A percentile compares a stretch with the other conserved stretches of the same genome.
phyloP scores from a whole-genome alignment of 495 filamentous ascomycete genomes.

The Lindgomyces ingoldianus region DNA sequence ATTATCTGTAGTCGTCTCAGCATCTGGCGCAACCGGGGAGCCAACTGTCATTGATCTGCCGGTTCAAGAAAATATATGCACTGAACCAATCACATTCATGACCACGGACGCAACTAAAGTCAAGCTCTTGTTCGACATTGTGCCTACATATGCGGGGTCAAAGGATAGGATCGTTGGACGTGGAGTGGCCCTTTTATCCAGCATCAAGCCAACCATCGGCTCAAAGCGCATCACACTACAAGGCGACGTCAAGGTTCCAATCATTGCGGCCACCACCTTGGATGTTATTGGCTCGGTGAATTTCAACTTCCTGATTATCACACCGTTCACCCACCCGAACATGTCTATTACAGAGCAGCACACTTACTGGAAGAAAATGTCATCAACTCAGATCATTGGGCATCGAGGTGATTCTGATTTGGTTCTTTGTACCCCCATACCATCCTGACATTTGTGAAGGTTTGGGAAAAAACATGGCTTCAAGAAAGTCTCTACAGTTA shows the following conservation, averaged over 20 bases:
- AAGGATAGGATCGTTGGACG: constrained; percentile 87
- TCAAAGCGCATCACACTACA: constrained; percentile 81
- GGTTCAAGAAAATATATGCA: constrained; percentile 88
- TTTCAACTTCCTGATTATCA: constrained; percentile 95
- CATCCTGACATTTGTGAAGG: constrained; percentile 38
- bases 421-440: background rate
- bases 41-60: constrained; percentile 88
- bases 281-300: constrained; percentile 93
- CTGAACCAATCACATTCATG: constrained; percentile 87
- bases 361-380: constrained; percentile 91
- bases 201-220: constrained; percentile 77
- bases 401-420: constrained; percentile 59
- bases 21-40: constrained; percentile 80
- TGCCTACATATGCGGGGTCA: constrained; percentile 92
- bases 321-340: constrained; percentile 88
- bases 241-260: constrained; percentile 90
- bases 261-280: constrained; percentile 74
- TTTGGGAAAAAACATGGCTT: constrained; percentile 84
- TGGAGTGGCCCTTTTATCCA: constrained; percentile 84
- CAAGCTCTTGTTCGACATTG: constrained; percentile 89
- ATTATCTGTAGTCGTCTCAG: constrained; percentile 88
- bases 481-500: constrained; percentile 82
- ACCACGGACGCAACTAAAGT: constrained; percentile 76
- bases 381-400: constrained; percentile 86
- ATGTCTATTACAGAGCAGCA: constrained; percentile 86